Conservation (phyloP, 2,329 filamentous ascomycete species). For the Raffaelea deltoideospora region DNA sequence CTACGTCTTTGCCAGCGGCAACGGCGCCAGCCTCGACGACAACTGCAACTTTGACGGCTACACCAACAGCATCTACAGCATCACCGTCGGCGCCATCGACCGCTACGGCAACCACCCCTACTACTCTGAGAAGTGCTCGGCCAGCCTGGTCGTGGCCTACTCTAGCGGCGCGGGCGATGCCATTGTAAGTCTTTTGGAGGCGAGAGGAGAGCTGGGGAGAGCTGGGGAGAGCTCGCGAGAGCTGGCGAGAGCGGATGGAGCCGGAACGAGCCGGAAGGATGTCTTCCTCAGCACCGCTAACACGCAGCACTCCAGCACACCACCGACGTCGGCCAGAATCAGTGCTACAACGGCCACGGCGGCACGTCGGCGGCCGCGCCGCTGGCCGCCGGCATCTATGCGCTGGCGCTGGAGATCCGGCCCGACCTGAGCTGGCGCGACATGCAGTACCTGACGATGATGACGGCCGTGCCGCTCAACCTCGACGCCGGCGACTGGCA, state of each 20-base stretch:
- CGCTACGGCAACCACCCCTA: constrained; percentile 77
- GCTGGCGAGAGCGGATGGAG: neutral
- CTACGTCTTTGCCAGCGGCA: constrained; percentile 93
- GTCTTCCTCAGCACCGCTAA: neutral
- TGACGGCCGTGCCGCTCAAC: constrained; percentile 71
- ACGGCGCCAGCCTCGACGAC: constrained; percentile 73
- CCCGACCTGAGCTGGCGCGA: constrained; percentile 89
- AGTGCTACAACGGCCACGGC: constrained; percentile 70
- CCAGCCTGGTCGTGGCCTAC: constrained; percentile 89
- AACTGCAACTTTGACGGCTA: constrained; percentile 99
- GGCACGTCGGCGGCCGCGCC: constrained; percentile 93
- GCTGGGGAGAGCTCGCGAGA: neutral
- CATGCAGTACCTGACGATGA: constrained; percentile 76
- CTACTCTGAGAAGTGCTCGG: constrained; percentile 93
- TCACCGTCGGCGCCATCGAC: constrained; percentile 89
- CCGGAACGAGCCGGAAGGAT: too few species aligned
- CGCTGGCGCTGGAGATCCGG: constrained; percentile 69
- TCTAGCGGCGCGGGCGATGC: constrained; percentile 79
- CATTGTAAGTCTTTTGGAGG: too few species aligned
- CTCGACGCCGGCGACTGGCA: constrained; percentile 64
- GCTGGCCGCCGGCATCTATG: constrained; percentile 81
- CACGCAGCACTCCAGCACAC: constrained; percentile 45
- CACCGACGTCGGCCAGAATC: constrained; percentile 76
- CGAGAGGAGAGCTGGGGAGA: too few species aligned
- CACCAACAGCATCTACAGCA: constrained; percentile 98